These are phyloP conservation scores for Coniosporium apollinis DNA, from an alignment of 495 filamentous ascomycete genomes.

Conservation along the genomic window DNA sequence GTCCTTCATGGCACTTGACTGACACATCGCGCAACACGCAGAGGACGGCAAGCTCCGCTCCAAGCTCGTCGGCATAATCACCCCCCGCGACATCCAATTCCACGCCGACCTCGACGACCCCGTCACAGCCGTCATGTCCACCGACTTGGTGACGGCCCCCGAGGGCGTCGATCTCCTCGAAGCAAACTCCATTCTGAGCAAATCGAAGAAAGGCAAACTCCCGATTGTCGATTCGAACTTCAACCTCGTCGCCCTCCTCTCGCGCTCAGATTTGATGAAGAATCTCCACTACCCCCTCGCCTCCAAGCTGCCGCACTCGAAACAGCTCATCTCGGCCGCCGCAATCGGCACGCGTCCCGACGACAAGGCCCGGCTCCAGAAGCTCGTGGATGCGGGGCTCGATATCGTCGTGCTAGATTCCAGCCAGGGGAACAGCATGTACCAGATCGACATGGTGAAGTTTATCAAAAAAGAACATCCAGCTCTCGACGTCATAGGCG, in stretches of 20 bases:
- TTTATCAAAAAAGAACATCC: constrained; percentile 81
- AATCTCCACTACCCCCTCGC: constrained; percentile 94
- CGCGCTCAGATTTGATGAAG: constrained; percentile 94
- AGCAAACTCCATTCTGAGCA: constrained; percentile 82
- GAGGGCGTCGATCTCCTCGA: constrained; percentile 70
- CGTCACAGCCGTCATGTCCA: constrained; percentile 87
- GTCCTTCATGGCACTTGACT: constrained; percentile 16
- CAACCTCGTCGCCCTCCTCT: constrained; percentile 88
- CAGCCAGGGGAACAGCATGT: constrained; percentile 94
- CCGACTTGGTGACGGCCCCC: constrained; percentile 79
- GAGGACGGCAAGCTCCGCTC: constrained; percentile 86
- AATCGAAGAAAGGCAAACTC: constrained; percentile 98
- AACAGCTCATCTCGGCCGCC: constrained; percentile 91
- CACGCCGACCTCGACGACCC: constrained; percentile 50
- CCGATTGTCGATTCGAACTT: constrained; percentile 78
- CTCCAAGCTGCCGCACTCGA: constrained; percentile 91
- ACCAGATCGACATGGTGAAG: constrained; percentile 93
- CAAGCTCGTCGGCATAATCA: constrained; percentile 92
- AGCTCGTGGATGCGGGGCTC: constrained; percentile 83
- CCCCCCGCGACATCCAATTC: constrained; percentile 95
- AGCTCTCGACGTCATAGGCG: constrained; percentile 80
- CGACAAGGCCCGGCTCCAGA: constrained; percentile 72
- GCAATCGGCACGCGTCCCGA: constrained; percentile 88
- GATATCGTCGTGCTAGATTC: constrained; percentile 92
- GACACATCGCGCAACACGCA: constrained; percentile 20